Conservation (phyloP, 768 basidiomycete species). For the Leccinellum rugosiceps region DNA sequence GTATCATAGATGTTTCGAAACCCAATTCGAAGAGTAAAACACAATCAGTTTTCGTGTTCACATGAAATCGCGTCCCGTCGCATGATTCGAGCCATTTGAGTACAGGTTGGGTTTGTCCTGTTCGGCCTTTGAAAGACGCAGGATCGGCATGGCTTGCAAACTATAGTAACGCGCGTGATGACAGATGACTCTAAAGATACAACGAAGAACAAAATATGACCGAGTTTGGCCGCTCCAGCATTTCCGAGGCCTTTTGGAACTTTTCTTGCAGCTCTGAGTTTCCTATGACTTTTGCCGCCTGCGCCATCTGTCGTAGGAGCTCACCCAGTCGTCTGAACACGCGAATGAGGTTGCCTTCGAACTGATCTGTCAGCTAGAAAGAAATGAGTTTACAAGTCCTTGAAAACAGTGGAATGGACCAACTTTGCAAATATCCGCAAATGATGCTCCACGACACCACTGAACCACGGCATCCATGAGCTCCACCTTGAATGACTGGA, state of each 20-base stretch:
- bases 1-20: conserved; percentile 1
- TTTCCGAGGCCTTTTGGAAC: conserved; percentile 87
- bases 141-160: neutral
- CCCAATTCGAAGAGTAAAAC: neutral
- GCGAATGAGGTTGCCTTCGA: conserved; percentile 95
- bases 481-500: conserved; percentile 95
- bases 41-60: neutral
- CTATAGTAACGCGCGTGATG: neutral
- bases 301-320: conserved; percentile 92
- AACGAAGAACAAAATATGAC: conserved; percentile 89
- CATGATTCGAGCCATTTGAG: too few species aligned
- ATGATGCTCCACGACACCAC: conserved; percentile 98
- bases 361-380: conserved; percentile 84
- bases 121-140: neutral
- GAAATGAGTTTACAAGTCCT: neutral
- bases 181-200: conserved; percentile 54
- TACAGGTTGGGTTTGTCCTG: neutral
- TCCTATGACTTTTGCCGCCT: conserved; percentile 94
- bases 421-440: conserved; percentile 95
- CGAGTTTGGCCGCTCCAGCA: conserved; percentile 91
- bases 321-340: conserved; percentile 95
- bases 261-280: conserved; percentile 92
- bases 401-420: neutral
- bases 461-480: conserved; percentile 97
- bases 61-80: neutral